Evolutionary conservation across 2,329 filamentous ascomycete species (phyloP).

Genomic region (Lasiodiplodia sp.): DNA sequence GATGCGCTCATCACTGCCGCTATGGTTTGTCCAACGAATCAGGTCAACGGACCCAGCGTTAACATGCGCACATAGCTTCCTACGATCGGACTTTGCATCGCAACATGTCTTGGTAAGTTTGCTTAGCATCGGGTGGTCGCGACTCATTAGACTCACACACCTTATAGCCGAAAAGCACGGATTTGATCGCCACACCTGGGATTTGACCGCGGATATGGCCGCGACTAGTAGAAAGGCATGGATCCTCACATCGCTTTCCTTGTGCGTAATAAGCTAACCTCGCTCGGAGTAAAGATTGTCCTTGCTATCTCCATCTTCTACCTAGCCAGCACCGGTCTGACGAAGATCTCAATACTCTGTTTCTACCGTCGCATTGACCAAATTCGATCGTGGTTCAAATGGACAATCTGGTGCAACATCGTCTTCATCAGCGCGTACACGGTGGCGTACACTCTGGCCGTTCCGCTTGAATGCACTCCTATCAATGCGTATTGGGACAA

Average conservation of each 20-base stretch:
- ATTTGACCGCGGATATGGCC: constrained; percentile 2
- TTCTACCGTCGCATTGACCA: constrained; percentile 53
- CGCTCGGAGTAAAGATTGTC: constrained; percentile 15
- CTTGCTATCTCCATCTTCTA: constrained; percentile 40
- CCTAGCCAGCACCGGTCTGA: constrained; percentile 39
- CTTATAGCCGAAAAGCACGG: not conserved
- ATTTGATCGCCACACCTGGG: constrained; percentile 16
- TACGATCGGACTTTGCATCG: not conserved
- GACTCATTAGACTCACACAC: not conserved
- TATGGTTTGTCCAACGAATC: not conserved
- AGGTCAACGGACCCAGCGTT: too few species aligned
- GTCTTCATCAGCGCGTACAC: constrained; percentile 48
- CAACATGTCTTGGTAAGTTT: constrained; percentile 3
- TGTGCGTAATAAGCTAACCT: not conserved
- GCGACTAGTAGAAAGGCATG: constrained; percentile 5
- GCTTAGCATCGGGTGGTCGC: too few species aligned
- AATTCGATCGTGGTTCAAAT: constrained; percentile 46
- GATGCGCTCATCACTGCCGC: not conserved
- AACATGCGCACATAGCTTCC: not conserved
- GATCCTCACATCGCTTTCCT: too few species aligned
- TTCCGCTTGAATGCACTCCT: constrained; percentile 49
- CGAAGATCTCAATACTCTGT: constrained; percentile 46
- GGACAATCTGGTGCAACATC: constrained; percentile 48
- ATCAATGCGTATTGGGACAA: constrained; percentile 51
- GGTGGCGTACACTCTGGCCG: constrained; percentile 45